Evolutionary conservation across 1,139 yeast genomes (phyloP).

Genomic region (Lodderomyces jiufengensis): DNA sequence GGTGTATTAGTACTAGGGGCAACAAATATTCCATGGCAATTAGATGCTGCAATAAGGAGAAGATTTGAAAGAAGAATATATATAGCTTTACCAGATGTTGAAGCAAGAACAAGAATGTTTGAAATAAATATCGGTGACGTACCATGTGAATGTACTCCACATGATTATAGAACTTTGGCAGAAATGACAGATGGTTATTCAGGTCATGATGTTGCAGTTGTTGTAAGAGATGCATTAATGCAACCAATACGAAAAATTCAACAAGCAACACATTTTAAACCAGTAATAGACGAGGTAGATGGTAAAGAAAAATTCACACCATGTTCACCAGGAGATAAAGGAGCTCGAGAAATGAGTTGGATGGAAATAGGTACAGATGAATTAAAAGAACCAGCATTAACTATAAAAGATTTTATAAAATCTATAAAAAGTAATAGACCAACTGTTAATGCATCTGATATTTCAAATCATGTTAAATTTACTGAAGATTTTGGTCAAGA

Average conservation of each 20-base stretch:
- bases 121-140: slow-evolving; percentile 89
- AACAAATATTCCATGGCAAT: slow-evolving; percentile 98
- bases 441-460: slow-evolving; percentile 84
- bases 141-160: slow-evolving; percentile 71
- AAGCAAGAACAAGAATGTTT: slow-evolving; percentile 91
- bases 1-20: slow-evolving; percentile 97
- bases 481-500: slow-evolving; percentile 96
- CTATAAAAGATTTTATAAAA: slow-evolving; percentile 88
- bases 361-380: slow-evolving; percentile 87
- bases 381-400: slow-evolving; percentile 82
- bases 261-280: slow-evolving; percentile 91
- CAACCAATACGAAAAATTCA: slow-evolving; percentile 96
- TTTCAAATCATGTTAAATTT: slow-evolving; percentile 78
- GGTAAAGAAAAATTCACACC: slow-evolving; percentile 63
- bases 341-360: slow-evolving; percentile 90
- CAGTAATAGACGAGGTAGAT: slow-evolving; percentile 36
- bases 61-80: slow-evolving; percentile 94
- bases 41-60: slow-evolving; percentile 96
- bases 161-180: slow-evolving; percentile 75
- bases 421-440: slow-evolving; percentile 92
- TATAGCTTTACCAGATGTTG: slow-evolving; percentile 88
- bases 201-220: slow-evolving; percentile 96
- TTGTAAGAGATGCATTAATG: slow-evolving; percentile 96
- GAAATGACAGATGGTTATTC: slow-evolving; percentile 97
- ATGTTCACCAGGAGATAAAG: slow-evolving; percentile 92